Base-by-base conservation (phyloP, 2,329 filamentous ascomycete genomes). In the Penicillium sp. region DNA sequence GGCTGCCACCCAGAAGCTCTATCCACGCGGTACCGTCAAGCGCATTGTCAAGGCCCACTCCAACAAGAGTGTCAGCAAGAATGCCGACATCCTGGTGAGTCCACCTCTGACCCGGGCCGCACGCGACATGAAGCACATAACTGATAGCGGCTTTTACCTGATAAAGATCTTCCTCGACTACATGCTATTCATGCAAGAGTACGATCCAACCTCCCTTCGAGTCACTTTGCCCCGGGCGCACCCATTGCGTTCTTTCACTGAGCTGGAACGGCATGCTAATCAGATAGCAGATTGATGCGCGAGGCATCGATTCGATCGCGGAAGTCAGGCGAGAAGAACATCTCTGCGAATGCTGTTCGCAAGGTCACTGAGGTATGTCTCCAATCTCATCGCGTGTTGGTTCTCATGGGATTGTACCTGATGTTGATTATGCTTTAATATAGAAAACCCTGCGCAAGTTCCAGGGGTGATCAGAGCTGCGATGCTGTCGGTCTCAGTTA, bases 21-120 rank as follows among this genome's bases (percentile, higher is more conserved):
- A 95, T 65, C 91, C 91, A 10, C 86, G 91, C 56, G 85, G 84
- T 16, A 94, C 89, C 0, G 79, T 96, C 63, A 94, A 91, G 73
- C 92, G 91, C 72, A 92, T 95, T 54, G 80, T 95, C 65, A 96
- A 95, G 74, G 90, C 90, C 16, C 90, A 95, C 71, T 88, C 90
- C 8, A 87, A 89, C 57, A 85, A 86, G 67, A 87, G 82, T 58
- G 73, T 95, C 57, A 90, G 86, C 76, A 94, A 90, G 72, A 92
- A 94, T 71, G 88, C 86, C 27, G 92, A 96, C 72, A 85, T 95
- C 51, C 78, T 92, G 74, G 90, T 95, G 74, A 54, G 81, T 63
- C 22, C 16, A 10, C 25, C 9, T 22, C 35, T 16, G 43, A 9
- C 25, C n/a, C 30, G 33, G 40, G n/a, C n/a, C 16, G 28, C 28